phyloP scores from a whole-genome alignment of 2,329 filamentous ascomycete genomes.

The Calonectria hongkongensis region DNA sequence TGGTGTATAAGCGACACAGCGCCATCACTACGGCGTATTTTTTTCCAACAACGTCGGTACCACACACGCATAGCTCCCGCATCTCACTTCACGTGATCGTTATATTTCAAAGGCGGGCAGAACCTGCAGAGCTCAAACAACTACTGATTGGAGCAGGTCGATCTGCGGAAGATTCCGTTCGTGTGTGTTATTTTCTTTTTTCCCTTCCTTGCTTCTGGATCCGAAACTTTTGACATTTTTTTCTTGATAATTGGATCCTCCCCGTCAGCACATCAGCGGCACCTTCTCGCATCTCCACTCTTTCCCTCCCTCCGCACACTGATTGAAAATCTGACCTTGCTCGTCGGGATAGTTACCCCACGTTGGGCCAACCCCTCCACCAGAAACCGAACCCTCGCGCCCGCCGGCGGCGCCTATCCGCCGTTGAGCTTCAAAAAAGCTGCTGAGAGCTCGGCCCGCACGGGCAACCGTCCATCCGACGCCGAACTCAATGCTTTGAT shows the following conservation, averaged over 20 bases:
- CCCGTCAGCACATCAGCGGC: not conserved
- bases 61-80: not conserved
- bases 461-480: not conserved
- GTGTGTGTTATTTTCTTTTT: conserved; percentile 2
- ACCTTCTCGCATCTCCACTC: conserved; percentile 20
- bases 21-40: not conserved
- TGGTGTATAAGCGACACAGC: not conserved
- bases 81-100: conserved; percentile 27
- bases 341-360: conserved; percentile 30
- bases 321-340: conserved; percentile 7
- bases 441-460: conserved; percentile 4
- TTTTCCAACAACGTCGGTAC: not conserved
- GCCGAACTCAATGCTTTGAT: conserved; percentile 14
- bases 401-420: conserved; percentile 8
- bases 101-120: not conserved
- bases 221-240: not conserved
- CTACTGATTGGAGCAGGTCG: conserved; percentile 13
- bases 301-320: not conserved
- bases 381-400: not conserved
- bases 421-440: conserved; percentile 3
- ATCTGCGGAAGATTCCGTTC: conserved; percentile 3
- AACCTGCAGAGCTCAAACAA: conserved; percentile 15
- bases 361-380: conserved; percentile 24
- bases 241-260: conserved; percentile 15
- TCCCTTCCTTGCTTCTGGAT: not conserved